Percentiles rank a stretch among this genome's conserved stretches.
Conservation (phyloP, 257 asterid genomes). For the Phtheirospermum japonicum region DNA sequence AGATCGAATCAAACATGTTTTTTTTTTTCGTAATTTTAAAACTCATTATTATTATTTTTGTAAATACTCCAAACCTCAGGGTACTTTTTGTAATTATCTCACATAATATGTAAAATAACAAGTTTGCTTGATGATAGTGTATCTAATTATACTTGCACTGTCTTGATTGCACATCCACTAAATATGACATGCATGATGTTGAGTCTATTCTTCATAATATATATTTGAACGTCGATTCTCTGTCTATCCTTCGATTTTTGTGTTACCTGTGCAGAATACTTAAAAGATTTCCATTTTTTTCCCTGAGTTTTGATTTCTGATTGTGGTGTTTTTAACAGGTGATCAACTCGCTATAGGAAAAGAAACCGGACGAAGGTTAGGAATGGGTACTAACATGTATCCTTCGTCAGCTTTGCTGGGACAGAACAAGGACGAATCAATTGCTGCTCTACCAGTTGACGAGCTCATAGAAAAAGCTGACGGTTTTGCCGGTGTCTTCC, state of each 20-base stretch:
- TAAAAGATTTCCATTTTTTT: not conserved
- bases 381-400: slow-evolving; percentile 63
- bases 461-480: slow-evolving; percentile 93
- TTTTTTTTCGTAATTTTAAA: too few species aligned
- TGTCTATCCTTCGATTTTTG: not conserved
- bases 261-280: not conserved
- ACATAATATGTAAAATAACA: not conserved
- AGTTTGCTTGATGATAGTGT: not conserved
- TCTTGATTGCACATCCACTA: slow-evolving; percentile 7
- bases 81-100: too few species aligned
- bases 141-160: not conserved
- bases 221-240: not conserved
- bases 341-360: slow-evolving; percentile 71
- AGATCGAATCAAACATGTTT: too few species aligned
- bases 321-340: slow-evolving; percentile 34
- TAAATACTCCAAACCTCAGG: too few species aligned
- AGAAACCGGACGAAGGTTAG: slow-evolving; percentile 63
- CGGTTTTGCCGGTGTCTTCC: slow-evolving; percentile 98
- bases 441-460: slow-evolving; percentile 83
- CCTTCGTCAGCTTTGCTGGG: slow-evolving; percentile 57
- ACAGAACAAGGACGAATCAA: slow-evolving; percentile 64
- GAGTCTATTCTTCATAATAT: not conserved
- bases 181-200: not conserved
- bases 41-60: too few species aligned
- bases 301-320: slow-evolving; percentile 20